These are phyloP conservation scores for Plicaturopsis crispa DNA, from an alignment of 768 basidiomycete genomes.

Conservation along the genomic window DNA sequence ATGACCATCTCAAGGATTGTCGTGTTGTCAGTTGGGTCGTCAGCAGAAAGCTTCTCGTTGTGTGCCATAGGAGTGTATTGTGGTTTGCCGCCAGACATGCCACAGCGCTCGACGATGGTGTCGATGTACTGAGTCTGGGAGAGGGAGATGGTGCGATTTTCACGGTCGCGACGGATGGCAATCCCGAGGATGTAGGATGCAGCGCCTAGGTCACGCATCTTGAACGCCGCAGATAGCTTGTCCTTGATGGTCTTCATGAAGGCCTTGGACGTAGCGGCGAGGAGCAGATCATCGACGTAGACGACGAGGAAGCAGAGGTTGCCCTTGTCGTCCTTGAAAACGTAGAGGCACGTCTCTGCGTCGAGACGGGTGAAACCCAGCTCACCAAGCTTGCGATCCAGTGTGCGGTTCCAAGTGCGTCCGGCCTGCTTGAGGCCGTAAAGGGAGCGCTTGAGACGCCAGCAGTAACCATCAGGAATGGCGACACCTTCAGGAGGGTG, in stretches of 20 bases:
- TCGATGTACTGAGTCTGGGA: slow-evolving; percentile 15
- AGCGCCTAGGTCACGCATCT: slow-evolving; percentile 13
- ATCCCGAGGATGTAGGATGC: slow-evolving; percentile 22
- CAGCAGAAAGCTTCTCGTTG: slow-evolving; percentile 1
- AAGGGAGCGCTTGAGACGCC: slow-evolving; percentile 14
- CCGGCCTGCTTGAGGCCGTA: slow-evolving; percentile 25
- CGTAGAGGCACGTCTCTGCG: slow-evolving; percentile 17
- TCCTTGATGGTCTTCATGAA: not conserved
- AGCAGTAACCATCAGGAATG: slow-evolving; percentile 2
- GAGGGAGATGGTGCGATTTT: slow-evolving; percentile 16
- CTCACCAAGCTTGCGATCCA: slow-evolving; percentile 5
- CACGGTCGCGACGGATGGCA: slow-evolving; percentile 17
- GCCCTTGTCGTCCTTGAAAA: slow-evolving; percentile 9
- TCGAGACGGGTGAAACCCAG: not conserved
- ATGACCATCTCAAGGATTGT: not conserved
- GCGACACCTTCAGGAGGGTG: slow-evolving; percentile 9
- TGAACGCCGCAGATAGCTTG: slow-evolving; percentile 5
- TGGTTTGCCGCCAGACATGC: slow-evolving; percentile 6
- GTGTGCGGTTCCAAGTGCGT: slow-evolving; percentile 15
- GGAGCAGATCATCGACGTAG: slow-evolving; percentile 19
- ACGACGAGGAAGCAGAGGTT: slow-evolving; percentile 15
- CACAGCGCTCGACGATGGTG: slow-evolving; percentile 8
- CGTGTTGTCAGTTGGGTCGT: not conserved
- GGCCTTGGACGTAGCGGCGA: slow-evolving; percentile 7
- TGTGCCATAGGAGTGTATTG: slow-evolving; percentile 10